These are phyloP conservation scores for Hemisphaericaspora xylanilytica DNA, from an alignment of 1,139 yeast species.

Conservation along the genomic window DNA sequence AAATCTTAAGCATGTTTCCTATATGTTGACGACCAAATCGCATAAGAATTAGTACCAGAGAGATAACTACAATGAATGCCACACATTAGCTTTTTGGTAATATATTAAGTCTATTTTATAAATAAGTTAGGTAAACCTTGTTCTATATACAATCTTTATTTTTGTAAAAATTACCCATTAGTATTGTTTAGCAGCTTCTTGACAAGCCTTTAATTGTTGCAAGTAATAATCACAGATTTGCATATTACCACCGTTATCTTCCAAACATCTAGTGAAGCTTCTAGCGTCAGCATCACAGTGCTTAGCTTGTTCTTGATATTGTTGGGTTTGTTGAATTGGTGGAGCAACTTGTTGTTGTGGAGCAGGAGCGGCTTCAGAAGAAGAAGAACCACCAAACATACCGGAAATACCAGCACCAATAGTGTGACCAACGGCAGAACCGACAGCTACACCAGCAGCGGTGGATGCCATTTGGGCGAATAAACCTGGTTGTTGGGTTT, in stretches of 20 bases:
- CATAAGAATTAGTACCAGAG: no score
- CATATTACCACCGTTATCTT: constrained; percentile 91
- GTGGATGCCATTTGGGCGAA: constrained; percentile 98
- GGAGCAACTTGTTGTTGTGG: constrained; percentile 42
- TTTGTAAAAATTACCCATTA: constrained; percentile 24
- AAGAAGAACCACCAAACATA: constrained; percentile 80
- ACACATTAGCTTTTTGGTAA: no score
- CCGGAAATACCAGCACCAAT: constrained; percentile 90
- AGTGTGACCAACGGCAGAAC: constrained; percentile 95
- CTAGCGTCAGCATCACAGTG: constrained; percentile 92
- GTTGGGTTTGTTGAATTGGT: constrained; percentile 36
- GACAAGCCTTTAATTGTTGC: constrained; percentile 97
- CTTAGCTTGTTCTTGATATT: constrained; percentile 48
- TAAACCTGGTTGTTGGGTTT: constrained; percentile 67
- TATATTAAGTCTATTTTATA: not conserved
- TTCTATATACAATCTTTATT: constrained; percentile 4
- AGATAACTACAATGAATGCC: no score
- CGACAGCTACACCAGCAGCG: constrained; percentile 99
- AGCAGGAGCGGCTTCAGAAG: constrained; percentile 53
- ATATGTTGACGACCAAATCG: no score
- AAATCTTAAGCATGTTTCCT: no score
- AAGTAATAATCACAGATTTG: constrained; percentile 94
- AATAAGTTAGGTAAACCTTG: not conserved
- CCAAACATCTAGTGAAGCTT: constrained; percentile 91
- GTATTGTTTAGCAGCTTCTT: constrained; percentile 85